These are phyloP conservation scores for Anisodus tanguticus DNA, from an alignment of 257 asterid genomes.

Conservation along the genomic window DNA sequence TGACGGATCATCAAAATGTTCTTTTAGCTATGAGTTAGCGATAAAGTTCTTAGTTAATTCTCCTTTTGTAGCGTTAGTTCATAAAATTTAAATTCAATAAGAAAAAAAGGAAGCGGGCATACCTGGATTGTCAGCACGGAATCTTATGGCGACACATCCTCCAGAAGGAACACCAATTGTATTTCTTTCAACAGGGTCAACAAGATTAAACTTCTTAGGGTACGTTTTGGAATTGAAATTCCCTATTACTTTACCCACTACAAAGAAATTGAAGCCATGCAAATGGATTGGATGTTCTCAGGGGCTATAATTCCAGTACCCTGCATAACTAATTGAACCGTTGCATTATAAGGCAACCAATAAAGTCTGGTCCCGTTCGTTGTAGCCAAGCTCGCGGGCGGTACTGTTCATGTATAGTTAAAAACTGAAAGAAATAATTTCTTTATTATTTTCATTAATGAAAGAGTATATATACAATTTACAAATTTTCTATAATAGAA, in stretches of 20 bases:
- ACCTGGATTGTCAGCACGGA: constrained; percentile 95
- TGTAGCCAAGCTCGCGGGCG: constrained; percentile 55
- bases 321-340: constrained; percentile 82
- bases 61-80: too few relatives aligned
- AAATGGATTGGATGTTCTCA: constrained; percentile 83
- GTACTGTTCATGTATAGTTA: constrained; percentile 64
- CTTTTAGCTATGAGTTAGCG: background rate
- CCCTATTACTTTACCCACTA: constrained; percentile 75
- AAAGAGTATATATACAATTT: too few relatives aligned
- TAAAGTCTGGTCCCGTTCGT: constrained; percentile 69
- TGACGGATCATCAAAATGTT: background rate
- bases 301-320: constrained; percentile 82
- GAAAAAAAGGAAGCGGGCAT: background rate
- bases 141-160: constrained; percentile 93
- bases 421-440: constrained; percentile 19
- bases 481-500: too few relatives aligned
- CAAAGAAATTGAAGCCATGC: constrained; percentile 91
- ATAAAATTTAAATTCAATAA: background rate
- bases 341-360: constrained; percentile 56
- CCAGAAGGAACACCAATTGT: constrained; percentile 92
- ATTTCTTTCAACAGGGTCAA: constrained; percentile 94
- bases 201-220: constrained; percentile 66
- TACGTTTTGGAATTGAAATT: constrained; percentile 66
- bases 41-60: background rate
- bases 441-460: too few relatives aligned